Base-by-base conservation (phyloP, 23 red algal genomes). In the Gracilaria vermiculophylla region DNA sequence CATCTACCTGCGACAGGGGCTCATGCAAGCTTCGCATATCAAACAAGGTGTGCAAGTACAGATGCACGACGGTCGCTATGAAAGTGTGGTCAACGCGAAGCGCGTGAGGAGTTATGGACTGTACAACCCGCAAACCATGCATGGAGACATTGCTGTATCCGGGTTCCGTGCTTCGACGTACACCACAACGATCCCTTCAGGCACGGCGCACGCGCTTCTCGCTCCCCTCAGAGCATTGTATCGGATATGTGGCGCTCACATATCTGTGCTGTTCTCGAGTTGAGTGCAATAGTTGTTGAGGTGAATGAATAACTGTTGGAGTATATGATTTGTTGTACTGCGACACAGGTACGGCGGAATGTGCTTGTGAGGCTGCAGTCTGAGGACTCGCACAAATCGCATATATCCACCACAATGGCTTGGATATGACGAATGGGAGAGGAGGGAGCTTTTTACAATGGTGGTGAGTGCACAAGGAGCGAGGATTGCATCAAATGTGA, bases 81-180 rank as follows among this genome's bases (percentile, higher is more conserved):
- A 86, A 27, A 33, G n/a, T 33, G 76, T 91, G 36, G 73, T 69
- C 7, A 29, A 55, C 15, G 55, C 78, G 5, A 25, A 31, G 0
- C 37, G 52, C 24, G 55, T 80, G 7, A 37, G 15, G 16, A 75
- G 65, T 35, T 45, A 25, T 6, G 90, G 90, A 5, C 24, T 93
- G 80, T 93, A 55, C 66, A 93, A 81, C 69, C 90, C 90, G 44
- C 90, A 93, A 44, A 93, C 90, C 44, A 58, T 93, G 44, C 43
- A 93, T 31, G 90, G 90, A 21, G 82, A 85, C 44, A 74, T 93
- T 36, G 78, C 80, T 34, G 90, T 93, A 5, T 50, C 85, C 57
- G 90, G 82, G 21, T 47, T 85, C 69, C 80, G 50, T 35, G 90
- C 69, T 15, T 71, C 56, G 23, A 81, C 90, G 25, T 87, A 86